Evolutionary conservation across 1,284 basidiomycete species (phyloP).

Genomic region (Vanrija sp.): DNA sequence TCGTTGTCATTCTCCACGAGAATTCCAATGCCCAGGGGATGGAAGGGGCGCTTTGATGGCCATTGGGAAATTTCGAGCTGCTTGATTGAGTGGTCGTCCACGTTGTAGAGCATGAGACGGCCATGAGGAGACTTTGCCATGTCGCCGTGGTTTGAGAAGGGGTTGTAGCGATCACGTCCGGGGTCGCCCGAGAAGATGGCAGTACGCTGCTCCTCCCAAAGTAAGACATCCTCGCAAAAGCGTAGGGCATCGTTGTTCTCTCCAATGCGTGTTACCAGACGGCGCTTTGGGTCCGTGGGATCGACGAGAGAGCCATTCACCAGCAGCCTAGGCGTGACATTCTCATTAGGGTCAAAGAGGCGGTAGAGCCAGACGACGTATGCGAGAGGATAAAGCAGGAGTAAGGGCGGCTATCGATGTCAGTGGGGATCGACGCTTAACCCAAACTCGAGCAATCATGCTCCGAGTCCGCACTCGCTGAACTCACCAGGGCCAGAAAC

Average conservation of each 20-base stretch:
- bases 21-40: constrained; percentile 6
- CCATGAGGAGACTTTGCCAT: not conserved
- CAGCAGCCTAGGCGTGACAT: not conserved
- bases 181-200: constrained; percentile 8
- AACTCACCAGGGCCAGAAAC: too few species aligned
- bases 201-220: not conserved
- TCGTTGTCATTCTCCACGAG: not conserved
- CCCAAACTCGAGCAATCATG: too few species aligned
- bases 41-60: not conserved
- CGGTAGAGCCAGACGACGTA: not conserved
- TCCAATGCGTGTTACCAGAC: not conserved
- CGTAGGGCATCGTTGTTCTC: not conserved
- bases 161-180: constrained; percentile 1
- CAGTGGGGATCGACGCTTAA: too few species aligned
- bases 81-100: not conserved
- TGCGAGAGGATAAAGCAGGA: constrained; percentile 8
- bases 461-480: too few species aligned
- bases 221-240: constrained; percentile 6
- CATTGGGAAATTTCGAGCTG: not conserved
- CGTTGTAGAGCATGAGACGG: not conserved
- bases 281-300: constrained; percentile 2
- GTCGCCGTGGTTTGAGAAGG: constrained; percentile 2
- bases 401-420: constrained; percentile 4
- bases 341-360: not conserved
- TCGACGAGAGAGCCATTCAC: constrained; percentile 5